Conservation (phyloP, 257 asterid genomes). For the Scutellaria barbata region DNA sequence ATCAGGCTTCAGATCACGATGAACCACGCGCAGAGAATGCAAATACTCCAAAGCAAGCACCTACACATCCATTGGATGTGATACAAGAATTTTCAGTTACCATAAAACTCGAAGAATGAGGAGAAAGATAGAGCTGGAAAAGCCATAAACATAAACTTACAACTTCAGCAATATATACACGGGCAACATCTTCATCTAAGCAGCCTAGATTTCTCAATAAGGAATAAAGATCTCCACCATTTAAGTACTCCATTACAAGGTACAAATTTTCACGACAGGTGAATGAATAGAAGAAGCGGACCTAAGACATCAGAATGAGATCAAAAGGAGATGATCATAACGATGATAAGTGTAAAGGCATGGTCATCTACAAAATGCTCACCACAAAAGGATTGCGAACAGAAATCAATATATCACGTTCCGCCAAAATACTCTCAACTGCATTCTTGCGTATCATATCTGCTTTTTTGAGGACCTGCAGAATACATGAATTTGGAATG, state of each 20-base stretch:
- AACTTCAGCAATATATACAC: slow-evolving; percentile 97
- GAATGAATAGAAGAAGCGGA: slow-evolving; percentile 97
- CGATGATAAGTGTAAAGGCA: slow-evolving; percentile 28
- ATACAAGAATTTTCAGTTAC: slow-evolving; percentile 30
- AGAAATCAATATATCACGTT: slow-evolving; percentile 93
- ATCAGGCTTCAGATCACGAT: slow-evolving; percentile 99
- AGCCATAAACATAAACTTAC: slow-evolving; percentile 58
- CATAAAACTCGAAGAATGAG: slow-evolving; percentile 15
- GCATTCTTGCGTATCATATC: slow-evolving; percentile 99
- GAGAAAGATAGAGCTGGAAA: slow-evolving; percentile 22
- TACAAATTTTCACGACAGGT: slow-evolving; percentile 98
- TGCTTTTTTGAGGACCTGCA: slow-evolving; percentile 95
- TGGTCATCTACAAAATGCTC: slow-evolving; percentile 50
- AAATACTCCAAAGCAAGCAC: slow-evolving; percentile 98
- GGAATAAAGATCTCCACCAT: slow-evolving; percentile 99
- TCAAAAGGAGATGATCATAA: slow-evolving; percentile 39
- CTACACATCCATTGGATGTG: slow-evolving; percentile 49
- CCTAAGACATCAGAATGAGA: slow-evolving; percentile 52
- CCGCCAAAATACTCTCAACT: slow-evolving; percentile 98
- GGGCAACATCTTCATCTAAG: slow-evolving; percentile 97
- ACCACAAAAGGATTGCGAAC: slow-evolving; percentile 99
- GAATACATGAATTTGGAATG: slow-evolving; percentile 31
- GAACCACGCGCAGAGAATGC: slow-evolving; percentile 93
- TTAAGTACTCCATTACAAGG: slow-evolving; percentile 99
- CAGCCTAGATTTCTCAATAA: slow-evolving; percentile 95